Evolutionary conservation across 2,329 filamentous ascomycete species (phyloP).

Genomic region (Sclerotinia subarctica): DNA sequence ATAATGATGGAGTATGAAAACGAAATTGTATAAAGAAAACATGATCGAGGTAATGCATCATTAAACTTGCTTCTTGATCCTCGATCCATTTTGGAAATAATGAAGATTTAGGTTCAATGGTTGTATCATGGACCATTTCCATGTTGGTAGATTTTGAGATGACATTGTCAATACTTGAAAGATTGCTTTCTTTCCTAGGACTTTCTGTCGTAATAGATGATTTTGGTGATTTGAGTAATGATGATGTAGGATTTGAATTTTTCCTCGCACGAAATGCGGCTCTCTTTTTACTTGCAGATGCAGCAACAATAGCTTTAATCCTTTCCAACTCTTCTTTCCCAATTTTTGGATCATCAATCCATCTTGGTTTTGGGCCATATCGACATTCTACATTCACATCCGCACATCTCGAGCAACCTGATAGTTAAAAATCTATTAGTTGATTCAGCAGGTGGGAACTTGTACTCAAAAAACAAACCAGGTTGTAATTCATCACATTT

Average conservation of each 20-base stretch:
- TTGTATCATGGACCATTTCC: background rate
- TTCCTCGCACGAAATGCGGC: constrained; percentile 14
- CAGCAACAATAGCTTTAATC: constrained; percentile 18
- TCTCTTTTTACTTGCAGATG: constrained; percentile 14
- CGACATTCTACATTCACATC: constrained; percentile 56
- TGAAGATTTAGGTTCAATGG: background rate
- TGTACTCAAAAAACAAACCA: constrained; percentile 38
- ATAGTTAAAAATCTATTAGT: background rate
- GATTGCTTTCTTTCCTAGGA: background rate
- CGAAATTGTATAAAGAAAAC: constrained; percentile 61
- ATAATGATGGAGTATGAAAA: constrained; percentile 55
- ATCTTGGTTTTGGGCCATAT: constrained; percentile 41
- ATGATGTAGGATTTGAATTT: background rate
- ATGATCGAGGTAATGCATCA: constrained; percentile 60
- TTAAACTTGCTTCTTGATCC: constrained; percentile 36
- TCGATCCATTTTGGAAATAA: constrained; percentile 22
- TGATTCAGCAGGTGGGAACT: background rate
- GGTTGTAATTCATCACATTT: constrained; percentile 63
- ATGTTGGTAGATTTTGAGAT: background rate
- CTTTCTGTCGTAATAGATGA: background rate
- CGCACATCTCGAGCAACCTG: constrained; percentile 49
- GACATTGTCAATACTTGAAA: background rate
- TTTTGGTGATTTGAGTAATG: background rate
- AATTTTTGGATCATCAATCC: constrained; percentile 20
- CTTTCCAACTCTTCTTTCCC: constrained; percentile 12